Base-by-base conservation (phyloP, 495 filamentous ascomycete species). In the Aspergillus sclerotiicarbonarius region DNA sequence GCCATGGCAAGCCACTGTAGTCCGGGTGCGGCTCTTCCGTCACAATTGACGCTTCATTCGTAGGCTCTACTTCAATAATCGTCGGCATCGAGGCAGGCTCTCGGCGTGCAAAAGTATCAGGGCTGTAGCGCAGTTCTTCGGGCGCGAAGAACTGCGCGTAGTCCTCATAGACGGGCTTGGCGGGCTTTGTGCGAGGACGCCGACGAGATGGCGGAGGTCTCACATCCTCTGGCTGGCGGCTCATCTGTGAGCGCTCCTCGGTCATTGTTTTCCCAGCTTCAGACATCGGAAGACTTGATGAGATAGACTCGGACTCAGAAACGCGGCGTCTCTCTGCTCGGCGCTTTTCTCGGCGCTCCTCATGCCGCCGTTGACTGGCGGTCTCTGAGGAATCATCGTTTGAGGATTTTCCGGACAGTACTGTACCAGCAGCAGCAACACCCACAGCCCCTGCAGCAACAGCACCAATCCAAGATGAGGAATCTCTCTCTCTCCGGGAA, bases 401-500 rank as follows among this genome's bases (percentile, higher is more conserved):
- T 33, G 73, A 63, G 4, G 73, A 65, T 47, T 67, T 71, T 19
- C 65, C 61, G 35, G 76, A 74, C 0, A 79, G 65, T 25, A 74
- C 54, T 25, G 71, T 66, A 15, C 73, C 71, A 33, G 73, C 78
- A 29, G 73, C 71, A 32, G 75, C 75, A 33, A 72, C 79, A 44
- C 74, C 81, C 58, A 80, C 68, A 41, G 77, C 70, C 30, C 78
- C 80, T n/a, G 74, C 75, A 37, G 76, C 74, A 19, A 76, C 79
- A 58, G 76, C 74, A 19, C 71, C 75, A 48, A 67, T 72, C 70
- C 79, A 72, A 12, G 75, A 71, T 32, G 69, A 69, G 6, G 75
- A 65, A 32, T 63, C 57, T 29, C 53, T 67, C 8, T 61, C 63
- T 57, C 46, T 68, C 51, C 53, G 51, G 12, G 32, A 46, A 32